A percentile compares a stretch with the other conserved stretches of the same genome.
Conservation (phyloP, 1,284 basidiomycete genomes). For the Cystobasidium slooffiae region DNA sequence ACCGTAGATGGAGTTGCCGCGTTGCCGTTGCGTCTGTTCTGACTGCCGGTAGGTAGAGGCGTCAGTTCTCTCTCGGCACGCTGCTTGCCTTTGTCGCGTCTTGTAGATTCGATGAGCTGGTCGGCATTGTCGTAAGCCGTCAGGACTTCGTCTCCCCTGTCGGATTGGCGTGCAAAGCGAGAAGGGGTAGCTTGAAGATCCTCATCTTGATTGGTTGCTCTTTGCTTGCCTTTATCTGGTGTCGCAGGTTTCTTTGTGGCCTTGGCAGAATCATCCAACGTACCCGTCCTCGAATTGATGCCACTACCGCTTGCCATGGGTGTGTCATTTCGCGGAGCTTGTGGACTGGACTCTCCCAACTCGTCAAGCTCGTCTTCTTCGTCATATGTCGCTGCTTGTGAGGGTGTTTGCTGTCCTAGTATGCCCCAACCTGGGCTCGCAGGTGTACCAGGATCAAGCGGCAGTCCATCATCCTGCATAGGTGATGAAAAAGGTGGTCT, state of each 20-base stretch:
- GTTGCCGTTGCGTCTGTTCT: neutral
- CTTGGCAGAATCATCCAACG: neutral
- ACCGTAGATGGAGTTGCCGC: neutral
- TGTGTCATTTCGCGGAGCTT: neutral
- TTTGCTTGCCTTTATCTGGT: slow-evolving; percentile 4
- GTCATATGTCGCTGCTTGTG: neutral
- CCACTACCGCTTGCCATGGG: neutral
- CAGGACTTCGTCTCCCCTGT: neutral
- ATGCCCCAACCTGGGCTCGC: slow-evolving; percentile 8
- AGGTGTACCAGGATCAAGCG: neutral
- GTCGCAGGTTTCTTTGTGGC: neutral
- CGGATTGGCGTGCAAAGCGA: neutral
- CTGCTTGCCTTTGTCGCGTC: slow-evolving; percentile 14
- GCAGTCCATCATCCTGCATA: neutral
- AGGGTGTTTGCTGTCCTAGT: slow-evolving; percentile 10
- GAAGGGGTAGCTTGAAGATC: neutral
- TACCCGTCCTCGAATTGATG: neutral
- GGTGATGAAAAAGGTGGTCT: neutral
- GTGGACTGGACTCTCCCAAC: neutral
- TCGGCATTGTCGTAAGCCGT: neutral
- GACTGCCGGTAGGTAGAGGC: neutral
- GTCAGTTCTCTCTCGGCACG: neutral
- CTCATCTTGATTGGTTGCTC: neutral
- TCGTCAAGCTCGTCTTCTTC: slow-evolving; percentile 27
- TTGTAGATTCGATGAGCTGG: neutral